Evolutionary conservation across 192 early-diverging fungal species (phyloP).

Genomic region (Endogone sp.): DNA sequence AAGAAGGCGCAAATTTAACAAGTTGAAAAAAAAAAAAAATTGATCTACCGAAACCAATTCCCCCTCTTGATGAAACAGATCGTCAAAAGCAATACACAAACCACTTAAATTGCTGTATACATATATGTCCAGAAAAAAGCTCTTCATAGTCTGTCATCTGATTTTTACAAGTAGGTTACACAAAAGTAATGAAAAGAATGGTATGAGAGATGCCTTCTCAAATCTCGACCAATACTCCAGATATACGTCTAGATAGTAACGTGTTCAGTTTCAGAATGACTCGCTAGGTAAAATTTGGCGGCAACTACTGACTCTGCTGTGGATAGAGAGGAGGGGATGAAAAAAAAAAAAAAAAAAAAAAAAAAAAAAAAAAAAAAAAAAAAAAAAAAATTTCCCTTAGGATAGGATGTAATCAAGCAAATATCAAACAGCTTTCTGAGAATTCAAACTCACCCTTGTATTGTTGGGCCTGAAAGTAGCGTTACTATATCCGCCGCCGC

Average conservation of each 20-base stretch:
- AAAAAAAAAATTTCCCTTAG: slow-evolving; percentile 3
- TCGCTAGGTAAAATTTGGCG: no score
- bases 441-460: slow-evolving; percentile 13
- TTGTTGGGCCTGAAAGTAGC: slow-evolving; percentile 11
- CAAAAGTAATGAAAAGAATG: no score
- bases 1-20: no score
- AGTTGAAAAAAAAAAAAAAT: neutral
- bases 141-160: neutral
- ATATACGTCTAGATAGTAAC: no score
- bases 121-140: neutral
- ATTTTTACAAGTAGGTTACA: neutral
- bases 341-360: slow-evolving; percentile 5
- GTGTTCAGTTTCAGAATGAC: no score
- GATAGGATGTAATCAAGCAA: neutral
- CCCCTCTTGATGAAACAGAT: no score
- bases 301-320: no score
- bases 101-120: neutral
- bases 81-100: no score
- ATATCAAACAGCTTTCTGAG: neutral
- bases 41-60: no score
- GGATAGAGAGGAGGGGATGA: slow-evolving; percentile 5
- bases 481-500: slow-evolving; percentile 34
- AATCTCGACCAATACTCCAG: no score
- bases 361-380: slow-evolving; percentile 5
- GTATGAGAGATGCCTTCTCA: no score